phyloP scores from a whole-genome alignment of 176 grass and related monocot species.

The Chloris gayana region DNA sequence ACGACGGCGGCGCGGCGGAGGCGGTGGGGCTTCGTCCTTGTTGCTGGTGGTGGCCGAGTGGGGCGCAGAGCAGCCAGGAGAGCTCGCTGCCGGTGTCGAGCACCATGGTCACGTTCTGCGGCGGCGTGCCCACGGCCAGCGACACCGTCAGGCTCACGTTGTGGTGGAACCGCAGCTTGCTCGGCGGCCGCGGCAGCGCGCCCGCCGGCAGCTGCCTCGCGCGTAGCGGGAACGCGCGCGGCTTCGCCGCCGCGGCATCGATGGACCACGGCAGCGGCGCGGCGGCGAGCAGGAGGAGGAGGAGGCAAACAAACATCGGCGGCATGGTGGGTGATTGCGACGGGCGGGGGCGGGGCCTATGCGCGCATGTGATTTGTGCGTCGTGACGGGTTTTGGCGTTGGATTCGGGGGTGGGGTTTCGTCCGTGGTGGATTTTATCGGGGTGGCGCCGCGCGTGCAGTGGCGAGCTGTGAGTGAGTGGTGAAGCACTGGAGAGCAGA shows the following conservation, averaged over 20 bases:
- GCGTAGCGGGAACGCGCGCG: constrained; percentile 55
- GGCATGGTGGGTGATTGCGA: constrained; percentile 50
- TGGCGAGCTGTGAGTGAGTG: not conserved
- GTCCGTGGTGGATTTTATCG: constrained; percentile 44
- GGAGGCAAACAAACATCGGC: constrained; percentile 25
- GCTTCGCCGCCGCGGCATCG: not conserved
- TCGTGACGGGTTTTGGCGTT: constrained; percentile 20
- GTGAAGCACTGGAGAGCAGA: not conserved
- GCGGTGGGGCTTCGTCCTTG: constrained; percentile 33
- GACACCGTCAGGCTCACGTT: constrained; percentile 90
- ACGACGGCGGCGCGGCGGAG: constrained; percentile 40
- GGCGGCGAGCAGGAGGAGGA: constrained; percentile 35
- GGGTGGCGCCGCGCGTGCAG: constrained; percentile 26
- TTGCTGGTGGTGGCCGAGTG: not conserved
- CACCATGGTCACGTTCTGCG: constrained; percentile 87
- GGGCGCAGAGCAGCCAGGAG: constrained; percentile 77
- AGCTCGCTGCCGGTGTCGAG: constrained; percentile 99
- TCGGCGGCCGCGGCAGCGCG: constrained; percentile 56
- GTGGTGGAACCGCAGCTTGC: constrained; percentile 95
- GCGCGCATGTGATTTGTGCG: constrained; percentile 24
- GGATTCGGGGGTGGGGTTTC: constrained; percentile 45
- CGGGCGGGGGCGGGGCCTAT: not conserved
- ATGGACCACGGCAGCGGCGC: not conserved
- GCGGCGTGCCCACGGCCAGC: constrained; percentile 77
- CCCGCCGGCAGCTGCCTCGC: constrained; percentile 57